These are phyloP conservation scores for Xylariaceae sp. DNA, from an alignment of 2,329 filamentous ascomycete species.

Conservation along the genomic window DNA sequence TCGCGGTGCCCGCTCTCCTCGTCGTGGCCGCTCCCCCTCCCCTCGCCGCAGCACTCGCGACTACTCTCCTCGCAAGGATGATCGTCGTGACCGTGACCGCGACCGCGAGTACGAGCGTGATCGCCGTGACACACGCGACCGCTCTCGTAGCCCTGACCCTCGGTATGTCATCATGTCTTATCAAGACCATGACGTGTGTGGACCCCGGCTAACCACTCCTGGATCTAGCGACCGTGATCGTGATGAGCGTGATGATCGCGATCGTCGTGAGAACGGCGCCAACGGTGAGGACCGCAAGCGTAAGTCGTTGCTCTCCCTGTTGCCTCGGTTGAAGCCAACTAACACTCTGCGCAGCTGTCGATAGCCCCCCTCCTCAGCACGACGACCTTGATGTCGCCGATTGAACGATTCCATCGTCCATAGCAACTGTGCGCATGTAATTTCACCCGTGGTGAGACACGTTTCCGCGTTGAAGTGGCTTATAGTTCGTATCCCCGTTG, in stretches of 20 bases:
- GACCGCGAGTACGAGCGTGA: conserved; percentile 53
- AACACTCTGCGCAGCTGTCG: conserved; percentile 45
- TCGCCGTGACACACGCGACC: conserved; percentile 54
- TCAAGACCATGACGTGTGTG: not conserved
- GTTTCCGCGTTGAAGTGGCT: conserved; percentile 14
- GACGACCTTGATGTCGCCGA: conserved; percentile 97
- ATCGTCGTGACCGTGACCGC: conserved; percentile 70
- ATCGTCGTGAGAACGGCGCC: conserved; percentile 68
- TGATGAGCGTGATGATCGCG: conserved; percentile 66
- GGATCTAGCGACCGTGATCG: conserved; percentile 48
- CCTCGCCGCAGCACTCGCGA: conserved; percentile 73
- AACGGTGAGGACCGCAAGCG: conserved; percentile 91
- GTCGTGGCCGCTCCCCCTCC: conserved; percentile 68
- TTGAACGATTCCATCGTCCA: conserved; percentile 36
- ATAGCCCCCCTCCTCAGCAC: conserved; percentile 76
- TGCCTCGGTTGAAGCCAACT: conserved; percentile 13
- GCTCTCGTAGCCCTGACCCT: conserved; percentile 63
- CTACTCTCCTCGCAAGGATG: conserved; percentile 84
- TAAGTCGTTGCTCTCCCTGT: conserved; percentile 35
- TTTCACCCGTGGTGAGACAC: conserved; percentile 6
- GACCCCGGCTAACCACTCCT: conserved; percentile 5
- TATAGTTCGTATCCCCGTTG: conserved; percentile 22
- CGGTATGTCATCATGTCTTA: conserved; percentile 23
- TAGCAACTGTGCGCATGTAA: conserved; percentile 14
- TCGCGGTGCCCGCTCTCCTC: conserved; percentile 55